Percentiles rank a stretch among this genome's conserved stretches.
These are phyloP conservation scores for Cryomyces minteri DNA, from an alignment of 495 filamentous ascomycete genomes.

Conservation along the genomic window DNA sequence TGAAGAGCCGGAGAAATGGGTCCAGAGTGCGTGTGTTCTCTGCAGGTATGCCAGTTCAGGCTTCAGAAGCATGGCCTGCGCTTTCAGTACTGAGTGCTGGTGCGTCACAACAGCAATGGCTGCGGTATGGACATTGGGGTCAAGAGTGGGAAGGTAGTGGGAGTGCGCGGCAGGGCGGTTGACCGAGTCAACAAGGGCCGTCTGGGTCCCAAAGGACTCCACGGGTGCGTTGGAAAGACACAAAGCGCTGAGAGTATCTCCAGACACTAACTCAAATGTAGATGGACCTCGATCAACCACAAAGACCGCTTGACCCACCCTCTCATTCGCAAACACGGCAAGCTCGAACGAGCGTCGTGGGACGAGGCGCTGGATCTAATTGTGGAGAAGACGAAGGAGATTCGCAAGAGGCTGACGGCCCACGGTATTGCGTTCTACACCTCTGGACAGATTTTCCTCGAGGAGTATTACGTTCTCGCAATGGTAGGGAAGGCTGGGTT, in stretches of 20 bases:
- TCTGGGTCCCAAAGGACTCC: constrained; percentile 1
- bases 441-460: constrained; percentile 8
- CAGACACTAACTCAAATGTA: not conserved
- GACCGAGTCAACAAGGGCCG: constrained; percentile 2
- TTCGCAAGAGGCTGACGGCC: constrained; percentile 1
- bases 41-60: not conserved
- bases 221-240: not conserved
- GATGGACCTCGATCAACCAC: not conserved
- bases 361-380: constrained; percentile 7
- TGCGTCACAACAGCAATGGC: not conserved
- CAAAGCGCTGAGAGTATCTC: too few relatives aligned
- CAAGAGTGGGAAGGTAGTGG: not conserved
- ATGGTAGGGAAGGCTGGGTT: constrained; percentile 7
- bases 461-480: constrained; percentile 8
- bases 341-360: constrained; percentile 6
- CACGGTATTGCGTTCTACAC: constrained; percentile 11
- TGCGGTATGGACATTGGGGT: constrained; percentile 1
- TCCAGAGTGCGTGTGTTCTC: not conserved
- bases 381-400: constrained; percentile 5
- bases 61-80: too few relatives aligned
- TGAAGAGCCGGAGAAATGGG: not conserved
- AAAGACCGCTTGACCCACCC: constrained; percentile 5
- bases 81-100: not conserved
- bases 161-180: not conserved
- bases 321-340: constrained; percentile 6